Evolutionary conservation across 768 basidiomycete species (phyloP).

Genomic region (Psilocybe cyanescens): DNA sequence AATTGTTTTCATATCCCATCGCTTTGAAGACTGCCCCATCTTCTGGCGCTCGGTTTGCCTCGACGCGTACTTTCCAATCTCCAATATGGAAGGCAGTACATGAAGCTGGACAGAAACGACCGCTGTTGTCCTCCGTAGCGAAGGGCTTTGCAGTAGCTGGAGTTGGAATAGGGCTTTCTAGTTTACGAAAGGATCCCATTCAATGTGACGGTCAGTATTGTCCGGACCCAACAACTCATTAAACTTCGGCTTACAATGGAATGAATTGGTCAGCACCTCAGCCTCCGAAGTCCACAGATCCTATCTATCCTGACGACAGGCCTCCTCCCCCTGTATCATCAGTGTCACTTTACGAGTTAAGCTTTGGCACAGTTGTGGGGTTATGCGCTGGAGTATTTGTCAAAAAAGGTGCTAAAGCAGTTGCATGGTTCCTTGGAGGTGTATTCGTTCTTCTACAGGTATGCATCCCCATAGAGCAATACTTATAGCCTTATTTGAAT

Average conservation of each 20-base stretch:
- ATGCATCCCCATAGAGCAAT: slow-evolving; percentile 21
- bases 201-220: slow-evolving; percentile 58
- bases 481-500: not conserved
- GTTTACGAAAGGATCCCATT: slow-evolving; percentile 37
- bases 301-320: slow-evolving; percentile 14
- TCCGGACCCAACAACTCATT: not conserved
- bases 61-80: not conserved
- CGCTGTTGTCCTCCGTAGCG: slow-evolving; percentile 12
- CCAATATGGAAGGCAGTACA: not conserved
- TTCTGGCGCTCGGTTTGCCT: not conserved
- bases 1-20: not conserved
- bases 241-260: not conserved
- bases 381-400: slow-evolving; percentile 92
- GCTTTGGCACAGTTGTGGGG: slow-evolving; percentile 89
- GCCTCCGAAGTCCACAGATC: slow-evolving; percentile 4
- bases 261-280: slow-evolving; percentile 5
- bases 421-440: slow-evolving; percentile 89
- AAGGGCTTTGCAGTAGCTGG: slow-evolving; percentile 41
- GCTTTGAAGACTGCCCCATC: not conserved
- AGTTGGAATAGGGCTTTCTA: slow-evolving; percentile 48
- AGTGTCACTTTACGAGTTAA: slow-evolving; percentile 79
- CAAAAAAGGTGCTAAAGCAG: slow-evolving; percentile 88
- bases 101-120: not conserved
- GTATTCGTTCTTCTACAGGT: slow-evolving; percentile 92
- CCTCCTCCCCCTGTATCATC: slow-evolving; percentile 71